phyloP scores from a whole-genome alignment of 75 land plant genomes.

The Picea glauca region DNA sequence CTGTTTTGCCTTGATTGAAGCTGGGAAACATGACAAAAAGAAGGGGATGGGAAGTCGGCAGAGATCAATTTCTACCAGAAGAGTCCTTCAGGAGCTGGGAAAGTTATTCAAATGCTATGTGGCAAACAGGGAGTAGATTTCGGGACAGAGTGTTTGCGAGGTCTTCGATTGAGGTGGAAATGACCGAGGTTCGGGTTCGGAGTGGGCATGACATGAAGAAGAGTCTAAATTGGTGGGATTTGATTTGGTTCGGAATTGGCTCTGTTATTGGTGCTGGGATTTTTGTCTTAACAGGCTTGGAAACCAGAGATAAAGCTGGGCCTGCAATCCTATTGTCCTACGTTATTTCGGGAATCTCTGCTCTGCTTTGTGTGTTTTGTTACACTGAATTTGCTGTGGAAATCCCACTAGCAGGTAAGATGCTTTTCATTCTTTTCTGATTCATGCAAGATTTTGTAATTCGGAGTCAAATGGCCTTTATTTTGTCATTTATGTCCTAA shows the following conservation, averaged over 20 bases:
- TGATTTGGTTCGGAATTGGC: conserved; percentile 80
- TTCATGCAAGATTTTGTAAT: too few relatives aligned
- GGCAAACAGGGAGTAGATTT: conserved; percentile 31
- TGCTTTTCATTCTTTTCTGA: conserved; percentile 9
- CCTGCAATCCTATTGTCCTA: conserved; percentile 70
- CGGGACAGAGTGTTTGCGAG: conserved; percentile 45
- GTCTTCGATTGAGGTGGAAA: conserved; percentile 43
- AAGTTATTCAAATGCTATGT: conserved; percentile 46
- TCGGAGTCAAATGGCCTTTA: too few relatives aligned
- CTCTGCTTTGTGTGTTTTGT: conserved; percentile 80
- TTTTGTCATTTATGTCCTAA: too few relatives aligned
- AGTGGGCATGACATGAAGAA: conserved; percentile 70
- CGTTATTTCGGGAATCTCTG: conserved; percentile 68
- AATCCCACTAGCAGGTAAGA: conserved; percentile 77
- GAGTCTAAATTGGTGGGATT: conserved; percentile 81
- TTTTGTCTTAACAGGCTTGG: conserved; percentile 84
- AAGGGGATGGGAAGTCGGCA: neutral
- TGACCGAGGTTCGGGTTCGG: conserved; percentile 32
- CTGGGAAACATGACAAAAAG: too few relatives aligned
- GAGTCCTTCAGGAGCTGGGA: conserved; percentile 73
- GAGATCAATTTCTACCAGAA: conserved; percentile 56
- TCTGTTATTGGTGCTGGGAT: conserved; percentile 88
- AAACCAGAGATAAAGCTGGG: conserved; percentile 42
- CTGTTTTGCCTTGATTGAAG: too few relatives aligned
- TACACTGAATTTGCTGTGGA: conserved; percentile 93